Conservation (phyloP, 768 basidiomycete genomes). For the Asterophora lycoperdoides region DNA sequence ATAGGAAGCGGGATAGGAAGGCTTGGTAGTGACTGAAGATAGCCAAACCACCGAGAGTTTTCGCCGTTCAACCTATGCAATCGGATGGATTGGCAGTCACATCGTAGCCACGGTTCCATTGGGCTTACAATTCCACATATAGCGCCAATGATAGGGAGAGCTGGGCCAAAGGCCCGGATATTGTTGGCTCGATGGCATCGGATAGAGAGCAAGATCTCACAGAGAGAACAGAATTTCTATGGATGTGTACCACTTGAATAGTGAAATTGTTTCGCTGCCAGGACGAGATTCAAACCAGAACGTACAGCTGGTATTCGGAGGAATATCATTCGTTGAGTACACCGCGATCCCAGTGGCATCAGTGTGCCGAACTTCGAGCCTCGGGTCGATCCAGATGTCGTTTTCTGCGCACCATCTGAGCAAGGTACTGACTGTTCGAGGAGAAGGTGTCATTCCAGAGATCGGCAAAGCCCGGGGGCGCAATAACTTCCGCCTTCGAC, state of each 20-base stretch:
- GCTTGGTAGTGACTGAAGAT: slow-evolving; percentile 60
- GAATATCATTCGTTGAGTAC: slow-evolving; percentile 31
- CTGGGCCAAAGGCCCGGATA: slow-evolving; percentile 56
- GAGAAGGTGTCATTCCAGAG: slow-evolving; percentile 1
- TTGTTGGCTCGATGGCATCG: slow-evolving; percentile 36
- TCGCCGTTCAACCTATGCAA: slow-evolving; percentile 41
- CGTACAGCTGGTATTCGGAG: slow-evolving; percentile 35
- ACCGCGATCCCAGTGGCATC: slow-evolving; percentile 32
- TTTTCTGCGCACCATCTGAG: slow-evolving; percentile 48
- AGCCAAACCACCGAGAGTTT: slow-evolving; percentile 58
- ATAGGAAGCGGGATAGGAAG: slow-evolving; percentile 51
- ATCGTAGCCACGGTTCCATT: slow-evolving; percentile 7
- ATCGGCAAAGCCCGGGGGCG: slow-evolving; percentile 4
- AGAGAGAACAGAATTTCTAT: slow-evolving; percentile 60
- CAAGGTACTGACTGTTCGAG: slow-evolving; percentile 25
- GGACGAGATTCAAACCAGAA: slow-evolving; percentile 2
- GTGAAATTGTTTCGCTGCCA: slow-evolving; percentile 1
- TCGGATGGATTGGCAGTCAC: slow-evolving; percentile 2
- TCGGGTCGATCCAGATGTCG: slow-evolving; percentile 42
- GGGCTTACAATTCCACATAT: slow-evolving; percentile 59
- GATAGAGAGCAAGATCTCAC: slow-evolving; percentile 50
- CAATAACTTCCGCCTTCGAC: slow-evolving; percentile 3
- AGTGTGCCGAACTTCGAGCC: slow-evolving; percentile 31
- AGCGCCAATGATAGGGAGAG: slow-evolving; percentile 61
- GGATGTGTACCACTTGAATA: slow-evolving; percentile 57